Evolutionary conservation across 495 filamentous ascomycete species (phyloP).

Genomic region (Durotheca rogersii): DNA sequence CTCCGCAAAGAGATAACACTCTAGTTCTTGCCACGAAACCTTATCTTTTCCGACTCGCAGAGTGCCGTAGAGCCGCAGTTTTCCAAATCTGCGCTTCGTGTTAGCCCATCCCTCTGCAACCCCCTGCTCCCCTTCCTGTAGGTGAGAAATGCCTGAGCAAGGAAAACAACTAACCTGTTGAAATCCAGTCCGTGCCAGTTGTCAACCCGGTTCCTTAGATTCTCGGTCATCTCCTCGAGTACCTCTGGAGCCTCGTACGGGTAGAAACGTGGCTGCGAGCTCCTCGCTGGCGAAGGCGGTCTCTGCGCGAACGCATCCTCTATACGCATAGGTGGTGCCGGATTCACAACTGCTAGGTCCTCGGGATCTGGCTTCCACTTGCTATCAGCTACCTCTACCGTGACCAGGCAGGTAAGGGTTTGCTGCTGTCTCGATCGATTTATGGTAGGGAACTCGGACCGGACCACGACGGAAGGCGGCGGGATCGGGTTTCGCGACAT

Average conservation of each 20-base stretch:
- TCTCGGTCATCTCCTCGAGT: slow-evolving; percentile 83
- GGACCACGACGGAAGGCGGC: slow-evolving; percentile 83
- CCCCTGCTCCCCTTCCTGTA: no score
- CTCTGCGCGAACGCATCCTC: slow-evolving; percentile 48
- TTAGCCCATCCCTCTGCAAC: slow-evolving; percentile 14
- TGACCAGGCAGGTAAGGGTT: slow-evolving; percentile 89
- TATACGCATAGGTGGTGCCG: slow-evolving; percentile 49
- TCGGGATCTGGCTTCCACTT: slow-evolving; percentile 89
- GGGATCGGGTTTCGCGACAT: slow-evolving; percentile 88
- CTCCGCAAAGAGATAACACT: slow-evolving; percentile 95
- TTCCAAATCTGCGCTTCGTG: slow-evolving; percentile 69
- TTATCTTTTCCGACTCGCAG: slow-evolving; percentile 95
- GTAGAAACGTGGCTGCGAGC: slow-evolving; percentile 53
- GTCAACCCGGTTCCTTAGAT: slow-evolving; percentile 80
- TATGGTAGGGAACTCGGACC: slow-evolving; percentile 95
- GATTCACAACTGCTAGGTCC: slow-evolving; percentile 63
- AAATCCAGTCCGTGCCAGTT: slow-evolving; percentile 99
- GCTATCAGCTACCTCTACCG: slow-evolving; percentile 88
- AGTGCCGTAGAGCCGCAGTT: slow-evolving; percentile 86
- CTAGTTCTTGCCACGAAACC: slow-evolving; percentile 95
- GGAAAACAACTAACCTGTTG: slow-evolving; percentile 69
- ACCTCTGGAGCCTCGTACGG: slow-evolving; percentile 65
- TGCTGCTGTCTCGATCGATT: slow-evolving; percentile 92
- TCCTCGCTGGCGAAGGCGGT: slow-evolving; percentile 54
- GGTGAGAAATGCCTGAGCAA: no score